These are phyloP conservation scores for Scheffersomyces quercinus DNA, from an alignment of 1,139 yeast species.

Conservation along the genomic window DNA sequence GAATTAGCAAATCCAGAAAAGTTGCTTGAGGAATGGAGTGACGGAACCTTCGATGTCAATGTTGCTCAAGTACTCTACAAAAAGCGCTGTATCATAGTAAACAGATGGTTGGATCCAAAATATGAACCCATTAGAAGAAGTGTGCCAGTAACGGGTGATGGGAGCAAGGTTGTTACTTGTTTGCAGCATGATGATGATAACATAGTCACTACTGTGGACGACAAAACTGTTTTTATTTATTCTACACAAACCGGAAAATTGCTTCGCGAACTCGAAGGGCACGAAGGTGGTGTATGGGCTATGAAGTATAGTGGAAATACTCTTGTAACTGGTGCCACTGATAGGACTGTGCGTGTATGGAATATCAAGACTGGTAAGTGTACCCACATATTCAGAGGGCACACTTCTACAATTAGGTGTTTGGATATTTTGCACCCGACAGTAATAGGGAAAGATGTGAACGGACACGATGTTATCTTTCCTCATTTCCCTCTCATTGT, in stretches of 20 bases:
- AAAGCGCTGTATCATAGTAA: conserved; percentile 61
- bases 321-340: conserved; percentile 59
- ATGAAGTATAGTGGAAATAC: conserved; percentile 80
- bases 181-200: conserved; percentile 89
- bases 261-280: conserved; percentile 74
- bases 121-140: conserved; percentile 71
- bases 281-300: conserved; percentile 99
- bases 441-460: conserved; percentile 55
- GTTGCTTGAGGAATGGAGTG: conserved; percentile 36
- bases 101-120: conserved; percentile 81
- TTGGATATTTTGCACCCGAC: conserved; percentile 78
- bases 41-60: conserved; percentile 21
- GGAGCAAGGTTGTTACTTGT: conserved; percentile 86
- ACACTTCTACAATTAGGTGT: conserved; percentile 90
- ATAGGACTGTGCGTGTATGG: conserved; percentile 62
- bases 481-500: conserved; percentile 69
- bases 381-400: conserved; percentile 71
- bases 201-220: conserved; percentile 93
- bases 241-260: conserved; percentile 73
- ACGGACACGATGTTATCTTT: conserved; percentile 63
- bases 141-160: conserved; percentile 64
- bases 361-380: conserved; percentile 57
- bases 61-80: conserved; percentile 61
- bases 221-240: conserved; percentile 76
- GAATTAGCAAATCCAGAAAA: conserved; percentile 32